phyloP scores from a whole-genome alignment of 139 green algal species.

The Coelastrella sp. region DNA sequence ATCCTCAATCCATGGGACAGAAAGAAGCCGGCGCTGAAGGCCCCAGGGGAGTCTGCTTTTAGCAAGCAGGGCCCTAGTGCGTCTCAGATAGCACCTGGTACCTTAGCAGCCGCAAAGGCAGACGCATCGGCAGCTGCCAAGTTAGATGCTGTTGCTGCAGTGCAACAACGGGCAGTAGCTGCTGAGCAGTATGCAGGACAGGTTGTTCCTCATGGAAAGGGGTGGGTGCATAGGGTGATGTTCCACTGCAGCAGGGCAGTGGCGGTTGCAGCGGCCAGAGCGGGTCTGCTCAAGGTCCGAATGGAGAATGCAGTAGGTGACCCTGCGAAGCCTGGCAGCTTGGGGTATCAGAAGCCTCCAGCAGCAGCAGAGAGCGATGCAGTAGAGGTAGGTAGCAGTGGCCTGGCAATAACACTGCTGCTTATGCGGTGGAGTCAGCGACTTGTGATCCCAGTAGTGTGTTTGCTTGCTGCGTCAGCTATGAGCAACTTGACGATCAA shows the following conservation, averaged over 20 bases:
- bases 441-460: too few species aligned
- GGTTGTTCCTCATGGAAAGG: background rate
- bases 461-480: too few species aligned
- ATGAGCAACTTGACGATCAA: too few species aligned
- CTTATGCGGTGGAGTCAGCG: background rate
- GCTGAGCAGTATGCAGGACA: background rate
- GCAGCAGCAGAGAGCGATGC: background rate
- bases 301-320: background rate
- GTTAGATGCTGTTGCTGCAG: background rate
- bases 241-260: background rate
- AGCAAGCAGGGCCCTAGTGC: background rate
- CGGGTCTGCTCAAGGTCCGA: background rate
- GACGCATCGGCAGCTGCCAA: background rate
- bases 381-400: background rate
- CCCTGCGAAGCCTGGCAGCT: background rate
- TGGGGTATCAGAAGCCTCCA: background rate
- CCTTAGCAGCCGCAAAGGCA: background rate
- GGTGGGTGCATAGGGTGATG: background rate
- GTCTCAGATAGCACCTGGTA: background rate
- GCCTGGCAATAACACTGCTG: background rate
- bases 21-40: background rate
- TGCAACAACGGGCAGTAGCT: background rate
- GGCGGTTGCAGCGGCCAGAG: background rate
- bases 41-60: background rate
- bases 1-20: background rate